Evolutionary conservation across 2,329 filamentous ascomycete genomes (phyloP).

Genomic region (Alternaria sp.): DNA sequence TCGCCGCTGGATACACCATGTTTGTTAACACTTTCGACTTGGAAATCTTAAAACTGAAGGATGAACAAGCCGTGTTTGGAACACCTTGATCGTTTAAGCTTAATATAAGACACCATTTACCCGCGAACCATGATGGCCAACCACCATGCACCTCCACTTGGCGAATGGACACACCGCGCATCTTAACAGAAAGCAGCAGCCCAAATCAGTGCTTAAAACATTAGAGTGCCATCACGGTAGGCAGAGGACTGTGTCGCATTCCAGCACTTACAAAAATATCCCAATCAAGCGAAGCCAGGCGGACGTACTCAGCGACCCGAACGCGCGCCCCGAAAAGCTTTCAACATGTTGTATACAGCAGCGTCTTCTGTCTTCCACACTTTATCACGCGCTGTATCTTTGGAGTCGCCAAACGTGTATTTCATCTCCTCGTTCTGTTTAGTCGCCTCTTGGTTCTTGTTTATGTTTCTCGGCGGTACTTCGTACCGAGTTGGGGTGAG

Average conservation of each 20-base stretch:
- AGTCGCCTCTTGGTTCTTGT: not conserved
- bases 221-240: not conserved
- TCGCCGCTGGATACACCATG: not conserved
- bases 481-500: conserved; percentile 11
- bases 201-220: not conserved
- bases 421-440: not conserved
- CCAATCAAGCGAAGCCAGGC: not conserved
- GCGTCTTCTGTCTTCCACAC: not conserved
- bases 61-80: not conserved
- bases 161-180: not conserved
- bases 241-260: not conserved
- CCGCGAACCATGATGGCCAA: not conserved
- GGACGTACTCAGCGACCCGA: not conserved
- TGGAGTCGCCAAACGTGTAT: not conserved
- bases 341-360: not conserved
- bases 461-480: not conserved
- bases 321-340: not conserved
- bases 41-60: not conserved
- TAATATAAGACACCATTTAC: not conserved
- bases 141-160: not conserved
- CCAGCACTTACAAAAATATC: not conserved
- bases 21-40: not conserved
- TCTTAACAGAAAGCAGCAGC: not conserved
- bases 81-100: not conserved
- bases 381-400: not conserved